phyloP scores from a whole-genome alignment of 371 early-diverging fungal species.

The Thermomucor indicae-seudaticae region DNA sequence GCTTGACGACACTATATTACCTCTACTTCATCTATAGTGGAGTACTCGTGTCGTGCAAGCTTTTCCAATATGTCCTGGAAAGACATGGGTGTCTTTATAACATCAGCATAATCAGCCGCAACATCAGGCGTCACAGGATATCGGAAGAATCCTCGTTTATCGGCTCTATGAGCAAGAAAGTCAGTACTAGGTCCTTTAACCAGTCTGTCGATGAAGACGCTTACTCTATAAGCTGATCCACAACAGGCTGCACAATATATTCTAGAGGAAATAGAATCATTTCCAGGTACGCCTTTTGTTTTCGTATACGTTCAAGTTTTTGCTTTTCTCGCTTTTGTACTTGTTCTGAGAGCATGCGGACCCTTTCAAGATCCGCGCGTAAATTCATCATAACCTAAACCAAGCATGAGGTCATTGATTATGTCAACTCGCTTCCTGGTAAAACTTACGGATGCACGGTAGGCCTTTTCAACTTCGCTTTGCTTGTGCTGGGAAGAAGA shows the following conservation, averaged over 20 bases:
- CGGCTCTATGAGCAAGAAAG: conserved; percentile 23
- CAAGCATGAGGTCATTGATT: neutral
- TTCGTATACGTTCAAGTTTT: conserved; percentile 62
- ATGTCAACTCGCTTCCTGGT: neutral
- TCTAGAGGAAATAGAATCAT: conserved; percentile 71
- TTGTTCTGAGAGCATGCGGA: conserved; percentile 82
- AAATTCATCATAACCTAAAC: conserved; percentile 45
- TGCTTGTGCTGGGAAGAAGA: conserved; percentile 77
- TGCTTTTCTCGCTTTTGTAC: conserved; percentile 85
- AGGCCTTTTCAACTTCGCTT: conserved; percentile 72
- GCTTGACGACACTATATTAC: conserved; percentile 10
- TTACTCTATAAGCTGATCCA: conserved; percentile 67
- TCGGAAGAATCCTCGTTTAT: conserved; percentile 45
- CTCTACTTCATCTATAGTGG: conserved; percentile 36
- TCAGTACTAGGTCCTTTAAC: neutral
- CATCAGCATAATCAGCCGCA: conserved; percentile 79
- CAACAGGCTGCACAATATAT: conserved; percentile 52
- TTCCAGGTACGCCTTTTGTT: conserved; percentile 68
- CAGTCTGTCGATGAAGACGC: conserved; percentile 1
- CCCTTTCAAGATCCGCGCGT: conserved; percentile 83
- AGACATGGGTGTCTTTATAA: conserved; percentile 63
- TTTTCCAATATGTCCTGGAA: conserved; percentile 49
- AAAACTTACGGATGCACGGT: conserved; percentile 48
- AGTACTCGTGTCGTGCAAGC: conserved; percentile 36
- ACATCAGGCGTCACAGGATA: conserved; percentile 73